A percentile compares a stretch with the other conserved stretches of the same genome.
phyloP scores from a whole-genome alignment of 768 basidiomycete genomes.

The Tylopilus intermedius region DNA sequence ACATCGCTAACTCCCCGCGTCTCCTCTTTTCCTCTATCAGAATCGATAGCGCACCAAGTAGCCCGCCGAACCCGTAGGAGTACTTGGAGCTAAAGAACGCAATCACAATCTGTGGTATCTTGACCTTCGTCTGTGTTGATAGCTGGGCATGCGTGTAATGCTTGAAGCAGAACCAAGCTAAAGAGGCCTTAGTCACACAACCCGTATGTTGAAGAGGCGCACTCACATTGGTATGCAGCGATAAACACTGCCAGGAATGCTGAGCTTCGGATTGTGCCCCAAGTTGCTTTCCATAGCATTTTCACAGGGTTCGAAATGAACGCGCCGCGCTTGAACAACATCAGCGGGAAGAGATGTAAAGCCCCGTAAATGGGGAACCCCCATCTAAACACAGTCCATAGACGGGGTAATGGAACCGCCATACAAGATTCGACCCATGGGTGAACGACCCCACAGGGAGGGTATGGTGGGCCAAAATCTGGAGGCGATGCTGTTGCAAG shows the following conservation, averaged over 20 bases:
- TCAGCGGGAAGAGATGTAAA: conserved; percentile 80
- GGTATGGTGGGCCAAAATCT: conserved; percentile 49
- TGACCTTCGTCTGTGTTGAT: conserved; percentile 31
- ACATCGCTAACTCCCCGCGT: conserved; percentile 91
- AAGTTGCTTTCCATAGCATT: conserved; percentile 58
- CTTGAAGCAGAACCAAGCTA: conserved; percentile 66
- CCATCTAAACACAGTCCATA: conserved; percentile 78
- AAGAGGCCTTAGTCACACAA: neutral
- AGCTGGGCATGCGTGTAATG: conserved; percentile 52
- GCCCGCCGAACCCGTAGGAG: conserved; percentile 71
- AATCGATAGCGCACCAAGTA: conserved; percentile 69
- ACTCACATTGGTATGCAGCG: conserved; percentile 71
- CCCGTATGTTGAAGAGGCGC: neutral
- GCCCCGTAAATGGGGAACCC: conserved; percentile 84
- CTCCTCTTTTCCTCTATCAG: conserved; percentile 85
- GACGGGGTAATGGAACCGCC: conserved; percentile 47
- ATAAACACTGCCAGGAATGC: conserved; percentile 86
- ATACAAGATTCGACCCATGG: conserved; percentile 58
- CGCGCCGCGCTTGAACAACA: conserved; percentile 71
- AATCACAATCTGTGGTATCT: conserved; percentile 44
- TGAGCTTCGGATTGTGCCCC: conserved; percentile 78
- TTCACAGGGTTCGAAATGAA: conserved; percentile 62
- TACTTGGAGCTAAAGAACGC: conserved; percentile 60
- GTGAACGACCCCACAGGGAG: conserved; percentile 71
- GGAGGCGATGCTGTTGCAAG: conserved; percentile 29